Base-by-base conservation (phyloP, 2,329 filamentous ascomycete genomes). In the Calonectria naviculata region DNA sequence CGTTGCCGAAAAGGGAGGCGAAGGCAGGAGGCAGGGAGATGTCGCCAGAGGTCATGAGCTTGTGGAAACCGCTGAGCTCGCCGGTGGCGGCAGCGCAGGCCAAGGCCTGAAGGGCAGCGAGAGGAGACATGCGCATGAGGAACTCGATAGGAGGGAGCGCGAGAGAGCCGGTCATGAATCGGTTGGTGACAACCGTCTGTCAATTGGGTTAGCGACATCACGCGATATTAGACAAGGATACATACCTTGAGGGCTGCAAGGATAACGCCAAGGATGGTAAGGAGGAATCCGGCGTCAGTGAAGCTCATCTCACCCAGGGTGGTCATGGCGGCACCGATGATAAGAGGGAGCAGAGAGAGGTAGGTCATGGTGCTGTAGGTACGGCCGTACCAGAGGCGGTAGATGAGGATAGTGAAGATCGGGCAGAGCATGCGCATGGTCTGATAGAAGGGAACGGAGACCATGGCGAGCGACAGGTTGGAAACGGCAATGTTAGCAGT, bases 401-500 rank as follows among this genome's bases (percentile, higher is more conserved):
- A 91, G 79, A 92, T 90, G 73, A 90, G 80, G 67, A 91, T 88
- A 64, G 90, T 91, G 79, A 91, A 90, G 76, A 91, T 86, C 31
- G 90, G 90, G 71, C 87, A 89, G 24, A 89, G 89, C 71, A 90
- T 90, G 73, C 90, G 87, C 80, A 92, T 87, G 69, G 91, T 89
- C 80, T 92, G 90, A 80, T 92, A 91, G 81, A 92, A 92, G 2
- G 90, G 88, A n/a, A 92, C 88, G 0, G 90, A 91, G 42, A 90
- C 89, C 86, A 90, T 86, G 71, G 83, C 84, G 42, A 91, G 84
- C n/a, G 89, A 91, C 28, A 91, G 84, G 80, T 91, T 91, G n/a
- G 89, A 90, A 54, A 91, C 87, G 69, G 90, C 90, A 74, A 92
- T 91, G 80, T 92, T 92, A 79, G 89, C 84, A 19, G 90, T 91